Evolutionary conservation across 331 rosid species (phyloP).

Genomic region (Malus hybrid): DNA sequence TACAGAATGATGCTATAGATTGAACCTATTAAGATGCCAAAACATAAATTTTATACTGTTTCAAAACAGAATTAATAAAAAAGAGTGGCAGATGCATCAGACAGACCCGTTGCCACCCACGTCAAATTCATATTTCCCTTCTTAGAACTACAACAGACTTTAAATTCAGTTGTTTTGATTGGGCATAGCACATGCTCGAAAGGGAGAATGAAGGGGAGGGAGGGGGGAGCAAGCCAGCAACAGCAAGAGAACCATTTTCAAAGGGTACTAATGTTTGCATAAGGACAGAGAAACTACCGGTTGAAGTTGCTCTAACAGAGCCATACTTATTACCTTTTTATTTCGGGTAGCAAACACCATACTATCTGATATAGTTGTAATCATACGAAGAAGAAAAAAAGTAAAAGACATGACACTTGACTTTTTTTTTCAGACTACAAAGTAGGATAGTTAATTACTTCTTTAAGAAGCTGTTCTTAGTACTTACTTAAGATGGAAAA

Average conservation of each 20-base stretch:
- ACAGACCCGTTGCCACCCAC: not conserved
- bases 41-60: constrained; percentile 3
- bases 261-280: not conserved
- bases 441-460: not conserved
- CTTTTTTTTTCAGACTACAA: not conserved
- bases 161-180: not conserved
- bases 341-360: not conserved
- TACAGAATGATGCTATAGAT: constrained; percentile 85
- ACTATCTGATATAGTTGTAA: not conserved
- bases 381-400: not conserved
- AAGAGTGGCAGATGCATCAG: not conserved
- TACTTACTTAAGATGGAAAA: not conserved
- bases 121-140: not conserved
- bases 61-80: constrained; percentile 1
- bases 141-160: not conserved
- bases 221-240: not conserved
- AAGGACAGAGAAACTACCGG: not conserved
- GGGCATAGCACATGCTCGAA: not conserved
- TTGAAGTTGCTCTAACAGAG: not conserved
- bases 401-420: not conserved
- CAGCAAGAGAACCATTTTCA: not conserved
- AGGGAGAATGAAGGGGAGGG: not conserved
- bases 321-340: not conserved
- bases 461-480: not conserved
- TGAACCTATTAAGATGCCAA: constrained; percentile 58